phyloP scores from a whole-genome alignment of 768 basidiomycete genomes.

The Piloderma croceum region DNA sequence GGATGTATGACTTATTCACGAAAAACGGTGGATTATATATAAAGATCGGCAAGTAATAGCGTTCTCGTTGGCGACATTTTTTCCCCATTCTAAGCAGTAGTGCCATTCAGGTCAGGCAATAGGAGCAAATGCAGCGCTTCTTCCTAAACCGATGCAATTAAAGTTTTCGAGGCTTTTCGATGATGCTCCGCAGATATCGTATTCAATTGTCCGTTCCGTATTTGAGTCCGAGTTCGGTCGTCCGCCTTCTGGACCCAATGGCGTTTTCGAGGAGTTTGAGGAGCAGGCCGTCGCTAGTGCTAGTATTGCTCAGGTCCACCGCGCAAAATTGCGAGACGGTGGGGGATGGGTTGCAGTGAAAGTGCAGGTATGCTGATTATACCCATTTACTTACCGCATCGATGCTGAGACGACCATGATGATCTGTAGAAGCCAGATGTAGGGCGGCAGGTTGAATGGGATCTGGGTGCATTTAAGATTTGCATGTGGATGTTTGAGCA shows the following conservation, averaged over 20 bases:
- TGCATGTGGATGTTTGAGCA: slow-evolving; percentile 80
- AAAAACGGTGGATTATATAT: slow-evolving; percentile 84
- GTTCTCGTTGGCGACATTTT: slow-evolving; percentile 20
- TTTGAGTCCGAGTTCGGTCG: slow-evolving; percentile 65
- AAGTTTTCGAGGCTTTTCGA: slow-evolving; percentile 84
- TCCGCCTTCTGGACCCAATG: slow-evolving; percentile 59
- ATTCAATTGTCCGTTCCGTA: slow-evolving; percentile 59
- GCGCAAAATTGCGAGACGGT: slow-evolving; percentile 48
- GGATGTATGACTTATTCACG: slow-evolving; percentile 70
- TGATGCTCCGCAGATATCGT: slow-evolving; percentile 81
- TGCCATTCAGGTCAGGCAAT: slow-evolving; percentile 58
- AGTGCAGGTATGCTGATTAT: no score
- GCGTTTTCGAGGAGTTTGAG: slow-evolving; percentile 77
- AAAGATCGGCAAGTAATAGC: no score
- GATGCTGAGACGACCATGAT: no score
- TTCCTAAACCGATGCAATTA: slow-evolving; percentile 78
- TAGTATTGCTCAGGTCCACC: slow-evolving; percentile 89
- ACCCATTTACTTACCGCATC: no score
- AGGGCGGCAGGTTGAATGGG: slow-evolving; percentile 80
- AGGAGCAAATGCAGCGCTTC: slow-evolving; percentile 78
- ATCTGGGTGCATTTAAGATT: slow-evolving; percentile 60
- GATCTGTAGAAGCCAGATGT: slow-evolving; percentile 90
- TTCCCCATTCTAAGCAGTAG: slow-evolving; percentile 3
- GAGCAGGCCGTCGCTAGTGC: slow-evolving; percentile 77
- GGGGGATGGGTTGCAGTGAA: slow-evolving; percentile 85